Evolutionary conservation across 179 eudicot genomes (phyloP), one percentile per base, ranked within the genome.

Genomic region (Drosera spatulata): DNA sequence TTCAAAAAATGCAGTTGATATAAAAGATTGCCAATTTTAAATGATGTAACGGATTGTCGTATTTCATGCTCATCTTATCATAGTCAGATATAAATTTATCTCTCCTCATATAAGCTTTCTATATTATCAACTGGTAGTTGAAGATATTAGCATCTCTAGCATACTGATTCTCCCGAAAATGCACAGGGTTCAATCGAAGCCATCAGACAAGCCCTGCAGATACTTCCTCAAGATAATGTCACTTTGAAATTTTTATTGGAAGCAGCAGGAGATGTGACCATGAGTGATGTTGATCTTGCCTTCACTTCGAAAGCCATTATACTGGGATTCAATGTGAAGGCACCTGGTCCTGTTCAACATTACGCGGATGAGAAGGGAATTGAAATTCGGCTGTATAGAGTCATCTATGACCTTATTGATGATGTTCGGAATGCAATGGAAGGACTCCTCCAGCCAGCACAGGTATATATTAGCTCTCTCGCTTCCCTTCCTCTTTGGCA

Each of bases 201-300:
- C 55, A 73, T 91, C 52, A 80, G 66, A 73, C 96, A 88, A 80
- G 96, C 98, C 47, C 79, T 91, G 50, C 87, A 86, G 65, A 85
- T 73, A 69, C 98, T 91, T 61, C 98, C 98, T 56, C 98, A 84
- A 61, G 84, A 79, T 41, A 91, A 82, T 66, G 87, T 91, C 40
- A 76, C 82, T 71, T 56, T 91, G 73, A 91, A 86, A 68, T 91
- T 91, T 69, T 76, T 91, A 39, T 73, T 91, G 74, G 93, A 91
- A 78, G 91, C 86, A 64, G 75, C 95, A 7, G 98, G 98, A 50
- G 96, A 91, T 69, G 73, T 88, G 67, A 85, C 75, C 78, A 55
- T 80, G 11, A 88, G 98, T 67, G 98, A 91, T 69, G 81, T 91
- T 53, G 98, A 91, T 75, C 98, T 91, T 69, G 96, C 98, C 4